These are phyloP conservation scores for Lanmaoa pseudosensibilis DNA, from an alignment of 768 basidiomycete species.

Conservation along the genomic window DNA sequence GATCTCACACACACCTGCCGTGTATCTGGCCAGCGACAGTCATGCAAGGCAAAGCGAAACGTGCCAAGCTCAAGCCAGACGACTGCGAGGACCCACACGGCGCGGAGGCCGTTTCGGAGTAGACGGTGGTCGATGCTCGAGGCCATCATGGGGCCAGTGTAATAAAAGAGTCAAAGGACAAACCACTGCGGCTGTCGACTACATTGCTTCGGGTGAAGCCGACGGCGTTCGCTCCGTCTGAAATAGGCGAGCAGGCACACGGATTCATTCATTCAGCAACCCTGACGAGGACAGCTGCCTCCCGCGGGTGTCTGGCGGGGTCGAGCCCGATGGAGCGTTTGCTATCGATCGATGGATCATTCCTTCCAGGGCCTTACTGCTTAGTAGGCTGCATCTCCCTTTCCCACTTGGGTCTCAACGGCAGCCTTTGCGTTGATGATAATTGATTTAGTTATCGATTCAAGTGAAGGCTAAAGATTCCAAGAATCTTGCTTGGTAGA, in stretches of 20 bases:
- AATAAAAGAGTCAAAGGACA: background rate
- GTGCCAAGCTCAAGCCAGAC: conserved; percentile 69
- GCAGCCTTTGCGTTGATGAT: background rate
- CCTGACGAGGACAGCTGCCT: background rate
- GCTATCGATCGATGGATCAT: background rate
- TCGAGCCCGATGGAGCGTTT: background rate
- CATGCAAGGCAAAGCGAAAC: conserved; percentile 47
- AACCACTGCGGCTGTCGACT: no score
- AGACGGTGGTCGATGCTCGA: background rate
- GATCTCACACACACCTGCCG: conserved; percentile 28
- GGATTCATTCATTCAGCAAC: background rate
- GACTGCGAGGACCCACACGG: conserved; percentile 60
- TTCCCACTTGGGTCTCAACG: background rate
- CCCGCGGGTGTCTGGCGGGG: background rate
- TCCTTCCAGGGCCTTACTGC: no score
- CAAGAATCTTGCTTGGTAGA: background rate
- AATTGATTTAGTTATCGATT: background rate
- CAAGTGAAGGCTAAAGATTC: background rate
- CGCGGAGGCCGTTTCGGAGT: conserved; percentile 42
- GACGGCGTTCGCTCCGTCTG: background rate
- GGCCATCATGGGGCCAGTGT: conserved; percentile 2
- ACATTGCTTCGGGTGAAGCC: conserved; percentile 11
- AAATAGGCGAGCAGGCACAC: background rate
- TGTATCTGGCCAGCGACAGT: conserved; percentile 65
- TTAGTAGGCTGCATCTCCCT: no score